A percentile compares a stretch with the other conserved stretches of the same genome.
phyloP scores from a whole-genome alignment of 2,329 filamentous ascomycete species.

The Cladosporium sphaerospermum region DNA sequence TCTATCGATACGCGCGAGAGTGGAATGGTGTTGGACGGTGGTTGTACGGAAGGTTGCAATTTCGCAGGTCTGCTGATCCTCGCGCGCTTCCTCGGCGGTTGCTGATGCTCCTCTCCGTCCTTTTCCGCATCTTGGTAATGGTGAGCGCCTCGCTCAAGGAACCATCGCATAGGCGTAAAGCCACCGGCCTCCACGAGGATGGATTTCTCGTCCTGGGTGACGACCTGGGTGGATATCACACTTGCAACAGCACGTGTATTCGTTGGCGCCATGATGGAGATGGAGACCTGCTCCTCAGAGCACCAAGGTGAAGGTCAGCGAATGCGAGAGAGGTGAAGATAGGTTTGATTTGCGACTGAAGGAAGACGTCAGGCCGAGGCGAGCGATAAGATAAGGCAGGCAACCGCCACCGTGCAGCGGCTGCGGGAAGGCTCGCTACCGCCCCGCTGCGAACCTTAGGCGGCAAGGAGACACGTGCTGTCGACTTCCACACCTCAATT shows the following conservation, averaged over 20 bases:
- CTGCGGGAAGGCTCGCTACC: too few species aligned
- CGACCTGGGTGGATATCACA: constrained; percentile 22
- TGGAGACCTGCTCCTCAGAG: neutral
- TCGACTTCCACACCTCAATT: too few species aligned
- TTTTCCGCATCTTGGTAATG: constrained; percentile 1
- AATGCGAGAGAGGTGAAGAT: too few species aligned
- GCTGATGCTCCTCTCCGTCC: constrained; percentile 9
- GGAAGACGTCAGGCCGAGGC: too few species aligned
- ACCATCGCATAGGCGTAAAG: constrained; percentile 27
- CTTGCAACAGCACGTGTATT: constrained; percentile 19
- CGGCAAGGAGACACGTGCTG: too few species aligned
- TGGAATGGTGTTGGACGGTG: constrained; percentile 14
- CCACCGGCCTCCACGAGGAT: constrained; percentile 29
- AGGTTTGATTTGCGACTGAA: too few species aligned
- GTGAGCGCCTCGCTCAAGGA: constrained; percentile 21
- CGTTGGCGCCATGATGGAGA: constrained; percentile 16
- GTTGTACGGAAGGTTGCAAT: neutral
- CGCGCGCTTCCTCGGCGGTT: constrained; percentile 21
- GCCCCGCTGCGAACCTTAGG: too few species aligned
- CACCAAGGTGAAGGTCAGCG: too few species aligned
- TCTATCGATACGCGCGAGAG: constrained; percentile 25
- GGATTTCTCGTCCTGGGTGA: constrained; percentile 19
- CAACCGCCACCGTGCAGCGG: too few species aligned
- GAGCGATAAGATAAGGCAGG: too few species aligned
- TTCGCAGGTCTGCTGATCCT: neutral